Evolutionary conservation across 106 monocot species (phyloP).

Genomic region (Cymbidium sinense): DNA sequence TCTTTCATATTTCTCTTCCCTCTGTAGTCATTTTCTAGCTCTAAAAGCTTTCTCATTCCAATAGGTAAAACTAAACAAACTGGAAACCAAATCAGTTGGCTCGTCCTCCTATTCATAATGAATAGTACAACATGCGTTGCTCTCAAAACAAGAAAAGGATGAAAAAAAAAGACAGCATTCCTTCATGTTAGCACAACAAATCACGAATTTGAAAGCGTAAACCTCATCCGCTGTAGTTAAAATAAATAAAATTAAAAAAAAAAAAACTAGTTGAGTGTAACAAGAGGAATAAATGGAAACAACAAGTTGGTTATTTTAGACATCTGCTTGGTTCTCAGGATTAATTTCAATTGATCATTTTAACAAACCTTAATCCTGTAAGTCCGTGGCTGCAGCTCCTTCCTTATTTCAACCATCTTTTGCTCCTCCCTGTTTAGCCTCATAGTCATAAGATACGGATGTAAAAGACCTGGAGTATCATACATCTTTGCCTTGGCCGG

Average conservation of each 20-base stretch:
- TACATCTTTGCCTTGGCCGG: constrained; percentile 97
- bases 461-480: constrained; percentile 96
- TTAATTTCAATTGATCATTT: too few species aligned
- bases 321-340: too few species aligned
- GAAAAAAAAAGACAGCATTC: background rate
- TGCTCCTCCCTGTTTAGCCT: constrained; percentile 83
- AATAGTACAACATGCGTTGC: background rate
- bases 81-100: background rate
- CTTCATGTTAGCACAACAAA: background rate
- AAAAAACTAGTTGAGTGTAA: background rate
- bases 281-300: too few species aligned
- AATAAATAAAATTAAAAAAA: too few species aligned
- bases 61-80: too few species aligned
- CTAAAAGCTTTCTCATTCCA: too few species aligned
- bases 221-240: background rate
- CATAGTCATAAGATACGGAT: constrained; percentile 78
- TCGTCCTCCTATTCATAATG: background rate
- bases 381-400: constrained; percentile 77
- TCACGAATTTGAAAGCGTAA: too few species aligned
- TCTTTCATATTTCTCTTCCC: too few species aligned
- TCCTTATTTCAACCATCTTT: constrained; percentile 95
- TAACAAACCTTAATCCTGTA: constrained; percentile 70
- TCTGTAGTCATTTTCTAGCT: too few species aligned
- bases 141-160: background rate
- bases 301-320: too few species aligned